phyloP scores from a whole-genome alignment of 2,329 filamentous ascomycete genomes.

The Conoideocrella luteorostrata region DNA sequence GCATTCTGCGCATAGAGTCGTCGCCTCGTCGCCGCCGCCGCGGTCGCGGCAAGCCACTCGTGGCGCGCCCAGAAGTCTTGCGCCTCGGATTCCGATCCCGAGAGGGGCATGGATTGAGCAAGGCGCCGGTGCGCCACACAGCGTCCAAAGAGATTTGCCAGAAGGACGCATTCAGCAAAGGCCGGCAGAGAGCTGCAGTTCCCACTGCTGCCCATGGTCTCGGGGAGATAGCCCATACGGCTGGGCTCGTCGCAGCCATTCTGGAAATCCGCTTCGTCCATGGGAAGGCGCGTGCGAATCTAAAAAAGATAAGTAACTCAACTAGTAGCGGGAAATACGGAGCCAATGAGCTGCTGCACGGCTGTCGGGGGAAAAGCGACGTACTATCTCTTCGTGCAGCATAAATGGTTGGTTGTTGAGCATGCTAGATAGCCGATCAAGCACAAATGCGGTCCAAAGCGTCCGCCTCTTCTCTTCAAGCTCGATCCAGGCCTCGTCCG shows the following conservation, averaged over 20 bases:
- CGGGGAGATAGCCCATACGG: background rate
- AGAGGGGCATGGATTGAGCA: background rate
- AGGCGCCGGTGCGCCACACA: background rate
- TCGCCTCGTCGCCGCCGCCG: background rate
- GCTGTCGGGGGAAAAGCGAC: background rate
- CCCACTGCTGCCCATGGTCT: background rate
- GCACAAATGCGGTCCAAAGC: background rate
- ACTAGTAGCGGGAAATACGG: too few species aligned
- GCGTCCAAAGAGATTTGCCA: background rate
- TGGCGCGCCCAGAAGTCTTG: background rate
- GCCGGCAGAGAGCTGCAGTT: background rate
- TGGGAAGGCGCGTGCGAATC: background rate
- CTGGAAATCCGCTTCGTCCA: background rate
- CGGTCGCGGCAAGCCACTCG: background rate
- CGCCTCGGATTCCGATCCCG: background rate
- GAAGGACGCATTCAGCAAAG: background rate
- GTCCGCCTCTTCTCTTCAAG: background rate
- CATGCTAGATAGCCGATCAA: background rate
- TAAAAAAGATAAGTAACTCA: background rate
- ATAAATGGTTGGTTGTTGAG: background rate
- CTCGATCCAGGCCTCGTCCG: background rate
- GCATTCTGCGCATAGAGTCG: background rate
- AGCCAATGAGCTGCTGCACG: too few species aligned
- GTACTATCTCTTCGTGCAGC: background rate
- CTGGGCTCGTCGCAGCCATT: background rate